A percentile compares a stretch with the other conserved stretches of the same genome.
Evolutionary conservation across 208 protist genomes (phyloP).

Genomic region (Histomonas meleagridis): DNA sequence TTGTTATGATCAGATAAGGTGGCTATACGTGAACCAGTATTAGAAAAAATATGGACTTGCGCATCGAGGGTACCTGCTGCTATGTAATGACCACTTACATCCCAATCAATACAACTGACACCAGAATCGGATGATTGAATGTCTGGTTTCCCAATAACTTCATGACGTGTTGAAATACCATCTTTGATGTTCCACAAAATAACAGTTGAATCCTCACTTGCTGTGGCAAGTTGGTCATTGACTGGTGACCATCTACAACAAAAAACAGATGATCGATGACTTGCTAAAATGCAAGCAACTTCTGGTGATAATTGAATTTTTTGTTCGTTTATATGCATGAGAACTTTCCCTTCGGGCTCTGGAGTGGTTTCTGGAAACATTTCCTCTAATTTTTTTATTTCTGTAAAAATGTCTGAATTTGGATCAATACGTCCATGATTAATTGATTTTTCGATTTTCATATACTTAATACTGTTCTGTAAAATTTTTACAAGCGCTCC

Average conservation of each 20-base stretch:
- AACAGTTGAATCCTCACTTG: neutral
- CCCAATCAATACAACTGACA: neutral
- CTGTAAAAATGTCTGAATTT: neutral
- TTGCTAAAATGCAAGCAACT: neutral
- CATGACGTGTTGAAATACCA: too few species aligned
- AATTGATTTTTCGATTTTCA: constrained; percentile 12
- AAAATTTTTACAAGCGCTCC: neutral
- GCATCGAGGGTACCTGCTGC: neutral
- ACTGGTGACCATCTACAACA: neutral
- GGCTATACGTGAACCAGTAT: neutral
- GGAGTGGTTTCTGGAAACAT: neutral
- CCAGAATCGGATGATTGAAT: neutral
- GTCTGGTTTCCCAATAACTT: neutral
- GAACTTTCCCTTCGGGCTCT: neutral
- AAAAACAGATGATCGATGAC: neutral
- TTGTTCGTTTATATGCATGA: neutral
- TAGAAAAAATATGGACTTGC: neutral
- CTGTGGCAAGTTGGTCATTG: neutral
- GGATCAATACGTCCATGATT: neutral
- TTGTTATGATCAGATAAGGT: neutral
- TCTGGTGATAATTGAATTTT: too few species aligned
- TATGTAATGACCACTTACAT: neutral
- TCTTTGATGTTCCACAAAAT: neutral
- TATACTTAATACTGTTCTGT: neutral
- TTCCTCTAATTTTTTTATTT: neutral